These are phyloP conservation scores for Wickerhamiella dianesei DNA, from an alignment of 805 yeast genomes.

Conservation along the genomic window DNA sequence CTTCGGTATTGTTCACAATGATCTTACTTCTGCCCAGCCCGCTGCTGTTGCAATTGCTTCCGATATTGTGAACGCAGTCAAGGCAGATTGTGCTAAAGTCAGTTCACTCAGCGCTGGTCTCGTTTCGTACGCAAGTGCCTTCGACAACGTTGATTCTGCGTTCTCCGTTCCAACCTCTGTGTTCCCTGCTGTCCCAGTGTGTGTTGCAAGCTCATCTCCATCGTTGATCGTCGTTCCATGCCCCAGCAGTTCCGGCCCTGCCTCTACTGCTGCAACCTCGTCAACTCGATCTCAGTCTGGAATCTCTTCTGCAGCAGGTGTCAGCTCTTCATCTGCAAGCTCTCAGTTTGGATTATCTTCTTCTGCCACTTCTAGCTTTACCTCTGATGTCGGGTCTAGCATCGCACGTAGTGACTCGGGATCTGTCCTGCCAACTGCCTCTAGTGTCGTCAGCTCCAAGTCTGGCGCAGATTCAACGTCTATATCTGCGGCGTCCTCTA, in stretches of 20 bases:
- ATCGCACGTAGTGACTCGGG: not conserved
- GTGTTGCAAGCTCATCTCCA: conserved; percentile 9
- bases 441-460: not conserved
- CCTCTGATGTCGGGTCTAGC: not conserved
- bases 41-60: conserved; percentile 15
- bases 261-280: conserved; percentile 3
- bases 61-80: conserved; percentile 8
- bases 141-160: conserved; percentile 5
- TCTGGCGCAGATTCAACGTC: no score
- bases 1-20: conserved; percentile 10
- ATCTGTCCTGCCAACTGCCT: not conserved
- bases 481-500: no score
- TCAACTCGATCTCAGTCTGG: not conserved
- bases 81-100: conserved; percentile 5
- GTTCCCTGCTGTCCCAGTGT: conserved; percentile 8
- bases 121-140: conserved; percentile 2
- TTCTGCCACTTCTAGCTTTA: conserved; percentile 1
- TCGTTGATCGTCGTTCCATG: conserved; percentile 11
- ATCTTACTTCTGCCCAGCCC: conserved; percentile 11
- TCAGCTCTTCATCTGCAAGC: not conserved
- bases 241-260: conserved; percentile 4
- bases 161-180: conserved; percentile 5
- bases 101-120: conserved; percentile 2
- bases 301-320: not conserved
- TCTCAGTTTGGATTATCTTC: not conserved